Percentiles rank a stretch among this genome's conserved stretches.
Evolutionary conservation across 129 eudicot species (phyloP).

Genomic region (Sambucus nigra): DNA sequence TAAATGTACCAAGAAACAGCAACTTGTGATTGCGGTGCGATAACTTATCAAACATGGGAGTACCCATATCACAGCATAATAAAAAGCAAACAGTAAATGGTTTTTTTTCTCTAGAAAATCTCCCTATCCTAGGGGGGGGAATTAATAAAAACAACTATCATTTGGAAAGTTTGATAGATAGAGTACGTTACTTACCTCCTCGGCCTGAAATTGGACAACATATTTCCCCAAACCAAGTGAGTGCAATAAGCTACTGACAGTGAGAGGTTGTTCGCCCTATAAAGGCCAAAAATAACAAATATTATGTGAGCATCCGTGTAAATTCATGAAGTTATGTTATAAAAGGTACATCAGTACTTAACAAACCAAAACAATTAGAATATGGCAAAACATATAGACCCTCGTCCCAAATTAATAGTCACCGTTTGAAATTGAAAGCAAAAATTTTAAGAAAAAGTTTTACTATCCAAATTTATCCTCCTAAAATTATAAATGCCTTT

Average conservation of each 20-base stretch:
- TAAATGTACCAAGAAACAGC: not conserved
- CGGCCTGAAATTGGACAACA: conserved; percentile 22
- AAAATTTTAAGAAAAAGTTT: no score
- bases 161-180: not conserved
- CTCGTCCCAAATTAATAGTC: no score
- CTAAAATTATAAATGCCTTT: no score
- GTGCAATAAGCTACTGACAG: conserved; percentile 19
- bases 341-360: no score
- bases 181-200: conserved; percentile 17
- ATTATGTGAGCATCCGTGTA: not conserved
- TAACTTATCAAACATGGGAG: not conserved
- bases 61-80: not conserved
- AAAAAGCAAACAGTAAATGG: not conserved
- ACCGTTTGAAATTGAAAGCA: no score
- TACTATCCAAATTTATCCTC: no score
- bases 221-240: conserved; percentile 31
- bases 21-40: not conserved
- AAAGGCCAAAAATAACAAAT: not conserved
- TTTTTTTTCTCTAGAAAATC: no score
- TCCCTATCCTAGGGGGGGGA: no score
- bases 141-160: no score
- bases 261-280: conserved; percentile 13
- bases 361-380: not conserved
- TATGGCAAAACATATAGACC: not conserved
- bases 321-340: no score